Conservation (phyloP, 495 filamentous ascomycete genomes). For the Xylaria longipes region DNA sequence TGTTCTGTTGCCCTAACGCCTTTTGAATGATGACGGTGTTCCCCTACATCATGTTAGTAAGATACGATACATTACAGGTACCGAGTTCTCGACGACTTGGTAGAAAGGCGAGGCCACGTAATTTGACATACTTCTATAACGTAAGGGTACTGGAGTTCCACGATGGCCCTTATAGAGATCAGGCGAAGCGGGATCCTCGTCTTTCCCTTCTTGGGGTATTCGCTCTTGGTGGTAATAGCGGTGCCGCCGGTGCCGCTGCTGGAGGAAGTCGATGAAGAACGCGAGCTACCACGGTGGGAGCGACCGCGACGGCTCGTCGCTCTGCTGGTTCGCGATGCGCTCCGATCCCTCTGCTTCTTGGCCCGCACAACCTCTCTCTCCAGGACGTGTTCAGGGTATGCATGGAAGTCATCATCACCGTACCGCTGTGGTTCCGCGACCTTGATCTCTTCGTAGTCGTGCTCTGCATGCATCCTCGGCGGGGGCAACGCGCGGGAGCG, state of each 20-base stretch:
- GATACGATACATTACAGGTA: constrained; percentile 2
- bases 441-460: constrained; percentile 65
- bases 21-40: constrained; percentile 78
- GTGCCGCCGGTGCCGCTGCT: constrained; percentile 49
- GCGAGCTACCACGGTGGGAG: constrained; percentile 40
- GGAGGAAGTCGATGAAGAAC: constrained; percentile 54
- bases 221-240: constrained; percentile 50
- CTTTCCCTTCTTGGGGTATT: constrained; percentile 83
- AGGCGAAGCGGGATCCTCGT: constrained; percentile 81
- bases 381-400: constrained; percentile 60
- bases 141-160: constrained; percentile 85
- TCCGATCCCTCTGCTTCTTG: constrained; percentile 42
- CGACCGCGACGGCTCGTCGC: constrained; percentile 31
- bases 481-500: constrained; percentile 51
- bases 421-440: constrained; percentile 71
- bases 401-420: constrained; percentile 71
- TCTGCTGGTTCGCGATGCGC: constrained; percentile 39
- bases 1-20: constrained; percentile 85
- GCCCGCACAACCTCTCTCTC: constrained; percentile 56
- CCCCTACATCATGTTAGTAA: constrained; percentile 60
- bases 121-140: constrained; percentile 73
- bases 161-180: constrained; percentile 76
- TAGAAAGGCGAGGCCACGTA: background rate
- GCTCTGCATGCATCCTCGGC: constrained; percentile 58
- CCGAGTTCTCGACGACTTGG: background rate